Percentiles rank a stretch among this genome's conserved stretches.
Conservation (phyloP, 768 basidiomycete genomes). For the Mycena kentingensis region DNA sequence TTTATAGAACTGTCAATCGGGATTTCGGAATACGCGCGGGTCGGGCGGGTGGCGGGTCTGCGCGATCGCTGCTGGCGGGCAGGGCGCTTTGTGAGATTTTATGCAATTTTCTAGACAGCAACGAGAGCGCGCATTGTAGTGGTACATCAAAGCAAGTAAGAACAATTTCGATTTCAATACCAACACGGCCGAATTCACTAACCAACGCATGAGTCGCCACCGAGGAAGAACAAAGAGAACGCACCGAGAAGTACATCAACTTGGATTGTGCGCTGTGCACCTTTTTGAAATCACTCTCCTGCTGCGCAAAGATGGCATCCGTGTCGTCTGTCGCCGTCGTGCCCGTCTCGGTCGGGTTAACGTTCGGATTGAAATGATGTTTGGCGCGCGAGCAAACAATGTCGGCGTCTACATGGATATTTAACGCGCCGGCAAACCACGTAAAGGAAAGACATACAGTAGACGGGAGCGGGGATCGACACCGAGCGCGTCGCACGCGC, state of each 20-base stretch:
- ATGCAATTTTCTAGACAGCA: no score
- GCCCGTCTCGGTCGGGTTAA: conserved; percentile 42
- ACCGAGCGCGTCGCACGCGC: conserved; percentile 81
- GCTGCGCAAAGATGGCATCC: conserved; percentile 45
- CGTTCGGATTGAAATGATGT: conserved; percentile 59
- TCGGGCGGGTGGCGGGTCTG: no score
- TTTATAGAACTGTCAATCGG: no score
- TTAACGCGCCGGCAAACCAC: neutral
- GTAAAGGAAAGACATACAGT: conserved; percentile 51
- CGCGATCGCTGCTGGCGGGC: no score
- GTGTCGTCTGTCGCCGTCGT: conserved; percentile 36
- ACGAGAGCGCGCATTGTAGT: no score
- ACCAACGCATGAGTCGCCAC: no score
- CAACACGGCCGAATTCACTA: no score
- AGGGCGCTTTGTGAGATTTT: no score
- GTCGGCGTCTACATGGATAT: conserved; percentile 58
- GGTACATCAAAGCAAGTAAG: no score
- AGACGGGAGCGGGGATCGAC: conserved; percentile 82
- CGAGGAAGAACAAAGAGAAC: no score
- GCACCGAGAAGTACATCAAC: conserved; percentile 40
- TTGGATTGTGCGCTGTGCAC: conserved; percentile 38
- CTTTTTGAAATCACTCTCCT: conserved; percentile 51
- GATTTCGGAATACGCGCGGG: no score
- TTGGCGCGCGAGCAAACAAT: conserved; percentile 68
- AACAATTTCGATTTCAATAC: no score